Conservation (phyloP, 352 stramenopile genomes). For the Pythium guiyangense region DNA sequence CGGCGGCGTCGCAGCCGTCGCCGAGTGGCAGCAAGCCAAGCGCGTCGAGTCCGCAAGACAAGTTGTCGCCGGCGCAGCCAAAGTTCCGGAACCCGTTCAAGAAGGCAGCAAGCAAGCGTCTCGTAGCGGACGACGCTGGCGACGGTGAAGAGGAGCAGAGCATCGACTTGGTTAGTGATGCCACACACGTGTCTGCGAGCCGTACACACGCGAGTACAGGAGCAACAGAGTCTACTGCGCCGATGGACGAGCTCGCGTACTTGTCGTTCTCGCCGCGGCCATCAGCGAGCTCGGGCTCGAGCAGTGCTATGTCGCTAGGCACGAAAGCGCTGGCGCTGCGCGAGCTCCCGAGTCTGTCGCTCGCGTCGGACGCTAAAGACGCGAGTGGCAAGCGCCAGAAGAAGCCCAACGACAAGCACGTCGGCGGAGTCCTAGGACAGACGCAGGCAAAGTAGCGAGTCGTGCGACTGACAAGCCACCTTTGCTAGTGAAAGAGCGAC, state of each 20-base stretch:
- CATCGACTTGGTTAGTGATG: neutral
- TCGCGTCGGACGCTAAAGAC: slow-evolving; percentile 6
- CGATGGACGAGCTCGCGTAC: slow-evolving; percentile 7
- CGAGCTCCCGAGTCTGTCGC: slow-evolving; percentile 8
- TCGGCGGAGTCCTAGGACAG: neutral
- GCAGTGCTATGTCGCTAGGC: neutral
- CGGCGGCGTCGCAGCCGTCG: neutral
- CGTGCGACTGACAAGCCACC: neutral
- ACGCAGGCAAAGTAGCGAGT: slow-evolving; percentile 5
- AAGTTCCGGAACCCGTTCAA: slow-evolving; percentile 14
- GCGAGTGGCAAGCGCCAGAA: neutral
- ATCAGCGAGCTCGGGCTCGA: no score
- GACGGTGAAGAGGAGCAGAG: slow-evolving; percentile 1
- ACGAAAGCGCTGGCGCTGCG: neutral
- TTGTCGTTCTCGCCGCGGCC: slow-evolving; percentile 9
- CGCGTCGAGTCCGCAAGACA: slow-evolving; percentile 1
- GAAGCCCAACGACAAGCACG: neutral
- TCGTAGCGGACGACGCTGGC: neutral
- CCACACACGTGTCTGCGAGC: no score
- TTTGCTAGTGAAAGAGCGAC: slow-evolving; percentile 37
- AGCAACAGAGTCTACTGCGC: neutral
- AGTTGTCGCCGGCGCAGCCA: neutral
- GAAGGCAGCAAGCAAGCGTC: neutral
- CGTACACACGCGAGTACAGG: no score
- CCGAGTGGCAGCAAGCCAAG: neutral